Percentiles rank a stretch among this genome's conserved stretches.
Conservation (phyloP, 2,329 filamentous ascomycete species). For the Diplodia corticola region DNA sequence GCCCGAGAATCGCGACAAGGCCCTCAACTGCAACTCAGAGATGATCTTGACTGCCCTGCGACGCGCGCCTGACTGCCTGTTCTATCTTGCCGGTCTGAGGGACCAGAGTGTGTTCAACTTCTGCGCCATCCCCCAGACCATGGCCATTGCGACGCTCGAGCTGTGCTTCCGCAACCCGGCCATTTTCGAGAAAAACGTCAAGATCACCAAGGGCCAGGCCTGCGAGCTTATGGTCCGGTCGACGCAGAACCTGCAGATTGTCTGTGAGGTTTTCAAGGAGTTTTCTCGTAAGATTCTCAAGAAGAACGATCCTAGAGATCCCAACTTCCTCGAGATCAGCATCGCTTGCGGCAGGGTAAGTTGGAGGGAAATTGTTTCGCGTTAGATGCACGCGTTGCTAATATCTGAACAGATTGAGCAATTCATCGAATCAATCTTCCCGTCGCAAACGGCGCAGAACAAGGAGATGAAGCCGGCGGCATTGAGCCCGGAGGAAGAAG, state of each 20-base stretch:
- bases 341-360: constrained; percentile 81
- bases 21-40: constrained; percentile 83
- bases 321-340: constrained; percentile 89
- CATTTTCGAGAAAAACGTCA: constrained; percentile 85
- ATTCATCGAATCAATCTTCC: constrained; percentile 93
- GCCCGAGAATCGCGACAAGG: constrained; percentile 72
- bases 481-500: constrained; percentile 56
- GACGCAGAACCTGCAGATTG: constrained; percentile 80
- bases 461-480: constrained; percentile 28
- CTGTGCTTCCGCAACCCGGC: constrained; percentile 87
- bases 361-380: constrained; percentile 21
- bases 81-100: constrained; percentile 90
- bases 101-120: constrained; percentile 99
- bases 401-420: constrained; percentile 70
- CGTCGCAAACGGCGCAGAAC: constrained; percentile 61
- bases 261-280: constrained; percentile 78
- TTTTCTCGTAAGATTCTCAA: constrained; percentile 81
- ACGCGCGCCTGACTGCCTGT: constrained; percentile 90
- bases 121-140: constrained; percentile 90
- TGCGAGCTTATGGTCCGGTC: constrained; percentile 90
- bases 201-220: constrained; percentile 94
- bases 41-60: constrained; percentile 90
- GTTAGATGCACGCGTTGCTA: constrained; percentile 22
- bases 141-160: constrained; percentile 95
- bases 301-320: constrained; percentile 93